Conservation (phyloP, 768 basidiomycete species). For the Tricholoma sp. region DNA sequence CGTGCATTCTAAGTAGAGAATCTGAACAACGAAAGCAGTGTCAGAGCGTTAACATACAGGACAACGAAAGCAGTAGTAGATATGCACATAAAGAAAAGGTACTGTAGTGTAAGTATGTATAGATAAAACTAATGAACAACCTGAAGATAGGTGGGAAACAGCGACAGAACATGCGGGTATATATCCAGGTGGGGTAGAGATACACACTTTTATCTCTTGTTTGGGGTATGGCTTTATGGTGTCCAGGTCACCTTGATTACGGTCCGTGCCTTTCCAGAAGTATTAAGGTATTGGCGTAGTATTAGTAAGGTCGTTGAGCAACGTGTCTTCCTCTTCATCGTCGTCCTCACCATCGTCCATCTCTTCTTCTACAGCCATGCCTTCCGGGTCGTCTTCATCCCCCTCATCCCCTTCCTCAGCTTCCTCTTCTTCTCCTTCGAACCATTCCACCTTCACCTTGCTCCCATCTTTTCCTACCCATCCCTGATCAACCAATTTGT, state of each 20-base stretch:
- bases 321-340: conserved; percentile 14
- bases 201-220: background rate
- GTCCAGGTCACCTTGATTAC: background rate
- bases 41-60: too few relatives aligned
- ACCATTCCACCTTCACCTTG: conserved; percentile 24
- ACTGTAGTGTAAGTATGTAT: too few relatives aligned
- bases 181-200: background rate
- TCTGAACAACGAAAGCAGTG: too few relatives aligned
- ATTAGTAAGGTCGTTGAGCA: background rate
- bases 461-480: conserved; percentile 19
- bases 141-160: too few relatives aligned
- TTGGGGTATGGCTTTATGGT: background rate
- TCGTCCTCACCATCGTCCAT: conserved; percentile 11
- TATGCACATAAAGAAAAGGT: too few relatives aligned
- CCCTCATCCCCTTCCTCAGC: conserved; percentile 24
- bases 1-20: too few relatives aligned
- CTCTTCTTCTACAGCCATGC: conserved; percentile 13
- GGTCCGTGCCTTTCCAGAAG: background rate
- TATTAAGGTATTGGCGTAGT: background rate
- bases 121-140: too few relatives aligned
- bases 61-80: too few relatives aligned
- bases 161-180: background rate
- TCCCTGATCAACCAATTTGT: conserved; percentile 33
- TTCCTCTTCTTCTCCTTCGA: conserved; percentile 25
- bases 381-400: conserved; percentile 8